Evolutionary conservation across 2,329 filamentous ascomycete species (phyloP), one percentile per base, ranked within the genome.

Genomic region (Lachnellula suecica): DNA sequence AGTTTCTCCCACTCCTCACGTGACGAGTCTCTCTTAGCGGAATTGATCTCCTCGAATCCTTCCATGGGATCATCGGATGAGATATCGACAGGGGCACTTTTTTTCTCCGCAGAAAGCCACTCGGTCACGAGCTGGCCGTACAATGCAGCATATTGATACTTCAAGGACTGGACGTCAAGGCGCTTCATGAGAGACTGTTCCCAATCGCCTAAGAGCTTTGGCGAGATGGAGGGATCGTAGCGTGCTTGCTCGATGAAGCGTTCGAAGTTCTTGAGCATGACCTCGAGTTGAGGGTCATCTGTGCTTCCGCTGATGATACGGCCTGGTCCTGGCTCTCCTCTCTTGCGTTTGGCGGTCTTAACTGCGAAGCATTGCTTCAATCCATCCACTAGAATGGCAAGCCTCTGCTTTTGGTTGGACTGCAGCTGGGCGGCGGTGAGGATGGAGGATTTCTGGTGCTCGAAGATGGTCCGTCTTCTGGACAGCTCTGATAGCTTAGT

Each of bases 401-500:
- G 66, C 35, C 69, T 66, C 4, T 75, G 60, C 13, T 63, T 55
- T 17, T 64, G 65, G 29, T 72, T 59, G 6, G 68, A 62, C 52
- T 72, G 64, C 17, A 57, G 53, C 4, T 58, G 54, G 34, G 70
- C 58, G 8, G 53, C 51, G 41, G 64, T 56, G 23, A 76, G 56
- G 4, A 79, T 69, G 2, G 69, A 60, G 4, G 65, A 55, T 57
- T 81, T 81, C 35, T 71, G 72, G 29, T 67, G 64, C 48, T 79
- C 72, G 59, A 80, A 84, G 2, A 74, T 65, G 0, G 66, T 65
- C 23, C 76, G 78, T 54, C 81, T 75, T 57, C 77, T 78, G 24
- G 74, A 71, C 7, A 84, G 72, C 59, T 84, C 79, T n/a, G 70
- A 70, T 53, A 84, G 76, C 61, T 84, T 84, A 52, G 77, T 79